phyloP scores from a whole-genome alignment of 2,329 filamentous ascomycete species.

The Aspergillus sp. region DNA sequence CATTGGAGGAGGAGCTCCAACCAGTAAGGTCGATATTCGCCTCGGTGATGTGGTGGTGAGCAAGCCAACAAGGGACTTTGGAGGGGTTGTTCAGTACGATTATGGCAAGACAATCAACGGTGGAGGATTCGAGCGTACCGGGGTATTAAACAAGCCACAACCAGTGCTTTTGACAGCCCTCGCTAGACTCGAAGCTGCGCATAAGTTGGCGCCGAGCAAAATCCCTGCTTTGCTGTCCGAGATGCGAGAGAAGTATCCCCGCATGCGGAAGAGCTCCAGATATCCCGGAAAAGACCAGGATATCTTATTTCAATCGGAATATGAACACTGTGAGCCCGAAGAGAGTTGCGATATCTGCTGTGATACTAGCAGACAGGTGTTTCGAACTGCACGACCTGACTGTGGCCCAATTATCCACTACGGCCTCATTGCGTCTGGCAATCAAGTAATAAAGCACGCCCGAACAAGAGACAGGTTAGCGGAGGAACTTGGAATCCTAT shows the following conservation, averaged over 20 bases:
- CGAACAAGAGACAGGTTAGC: background rate
- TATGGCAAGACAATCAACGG: constrained; percentile 11
- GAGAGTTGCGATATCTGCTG: too few relatives aligned
- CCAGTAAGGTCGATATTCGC: constrained; percentile 6
- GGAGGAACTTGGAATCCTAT: background rate
- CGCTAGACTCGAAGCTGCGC: constrained; percentile 7
- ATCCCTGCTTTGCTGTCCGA: background rate
- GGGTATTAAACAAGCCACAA: constrained; percentile 12
- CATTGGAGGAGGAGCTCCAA: constrained; percentile 13
- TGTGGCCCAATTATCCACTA: background rate
- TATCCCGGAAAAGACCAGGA: background rate
- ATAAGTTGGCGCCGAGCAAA: background rate
- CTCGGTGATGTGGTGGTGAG: constrained; percentile 5
- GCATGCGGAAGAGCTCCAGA: too few relatives aligned
- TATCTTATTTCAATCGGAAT: background rate
- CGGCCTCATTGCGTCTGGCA: background rate
- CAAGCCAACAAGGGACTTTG: background rate
- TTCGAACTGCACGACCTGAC: too few relatives aligned
- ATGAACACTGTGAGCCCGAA: background rate
- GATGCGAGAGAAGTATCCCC: background rate
- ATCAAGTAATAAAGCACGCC: background rate
- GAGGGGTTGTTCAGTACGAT: constrained; percentile 21
- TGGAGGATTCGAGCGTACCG: constrained; percentile 8
- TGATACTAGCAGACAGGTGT: too few relatives aligned
- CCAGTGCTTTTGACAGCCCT: constrained; percentile 4